Evolutionary conservation across 306 rosid species (phyloP), one percentile per base, ranked within the genome.

Genomic region (Dryas alaskensis): DNA sequence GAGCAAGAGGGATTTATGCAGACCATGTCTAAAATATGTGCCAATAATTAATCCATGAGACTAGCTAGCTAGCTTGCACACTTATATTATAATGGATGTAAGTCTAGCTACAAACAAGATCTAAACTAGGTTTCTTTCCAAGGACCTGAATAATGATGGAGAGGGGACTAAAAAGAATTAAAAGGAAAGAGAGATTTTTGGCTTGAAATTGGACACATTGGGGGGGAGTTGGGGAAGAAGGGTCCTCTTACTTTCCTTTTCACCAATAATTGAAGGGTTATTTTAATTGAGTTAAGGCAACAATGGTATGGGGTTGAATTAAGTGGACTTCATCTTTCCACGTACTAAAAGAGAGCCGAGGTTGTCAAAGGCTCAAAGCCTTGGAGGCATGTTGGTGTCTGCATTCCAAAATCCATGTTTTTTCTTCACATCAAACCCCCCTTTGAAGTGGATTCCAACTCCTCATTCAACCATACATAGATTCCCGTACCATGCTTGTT

Each of bases 371-470:
- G 5, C 57, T 17, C 10, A 39, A 8, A 45, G 79, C 65, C 70
- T 81, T 73, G 97, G 89, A 84, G 77, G 78, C 84, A 80, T 81
- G 80, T 81, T 84, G 12, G 78, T 87, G 92, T 85, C 84, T 73
- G 84, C 70, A 78, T 77, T 85, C 74, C 57, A 73, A 69, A 76
- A 49, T 59, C 51, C 74, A 10, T 78, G 69, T 67, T 71, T 64
- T 72, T 81, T 79, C 85, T 80, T 78, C 89, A 73, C 86, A 81
- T 84, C 86, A 87, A 84, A 81, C 75, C 69, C 70, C 83, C 57
- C 87, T 79, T 91, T 84, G 72, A 47, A 89, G 98, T 91, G 98
- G 98, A 89, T 88, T 91, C 97, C 97, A 94, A 88, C 98, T 89
- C 97, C 85, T 89, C 93, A 53, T 89, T 86, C 98, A 94, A 89